A percentile compares a stretch with the other conserved stretches of the same genome.
Conservation (phyloP, 768 basidiomycete species). For the Cytidiella melzeri region DNA sequence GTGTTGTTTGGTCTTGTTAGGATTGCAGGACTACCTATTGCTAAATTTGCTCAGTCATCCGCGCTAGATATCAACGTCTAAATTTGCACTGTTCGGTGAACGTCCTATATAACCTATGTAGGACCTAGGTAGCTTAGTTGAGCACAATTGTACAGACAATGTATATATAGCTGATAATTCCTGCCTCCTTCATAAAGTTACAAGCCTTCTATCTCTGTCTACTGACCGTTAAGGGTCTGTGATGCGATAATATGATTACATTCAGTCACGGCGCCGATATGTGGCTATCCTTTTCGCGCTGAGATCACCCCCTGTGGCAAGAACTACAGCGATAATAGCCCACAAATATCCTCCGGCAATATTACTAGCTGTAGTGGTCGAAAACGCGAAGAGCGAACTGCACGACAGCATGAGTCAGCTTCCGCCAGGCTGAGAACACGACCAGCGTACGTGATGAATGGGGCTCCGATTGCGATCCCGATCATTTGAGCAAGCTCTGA, state of each 20-base stretch:
- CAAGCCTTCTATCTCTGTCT: no score
- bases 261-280: no score
- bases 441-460: slow-evolving; percentile 18
- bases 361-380: slow-evolving; percentile 12
- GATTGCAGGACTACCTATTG: slow-evolving; percentile 1
- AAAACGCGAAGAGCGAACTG: slow-evolving; percentile 24
- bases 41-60: no score
- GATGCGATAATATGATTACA: no score
- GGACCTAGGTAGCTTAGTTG: no score
- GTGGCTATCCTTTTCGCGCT: slow-evolving; percentile 16
- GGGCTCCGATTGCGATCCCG: slow-evolving; percentile 22
- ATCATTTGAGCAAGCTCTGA: slow-evolving; percentile 27
- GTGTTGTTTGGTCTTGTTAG: slow-evolving; percentile 20
- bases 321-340: slow-evolving; percentile 18
- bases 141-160: no score
- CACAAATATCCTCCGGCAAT: slow-evolving; percentile 21
- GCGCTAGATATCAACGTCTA: no score
- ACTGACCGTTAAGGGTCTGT: no score
- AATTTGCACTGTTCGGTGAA: no score
- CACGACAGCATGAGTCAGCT: neutral
- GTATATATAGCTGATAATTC: no score
- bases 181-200: no score
- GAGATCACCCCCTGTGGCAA: slow-evolving; percentile 14
- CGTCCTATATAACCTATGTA: no score
- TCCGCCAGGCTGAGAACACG: neutral